Conservation (phyloP, 2,329 filamentous ascomycete genomes). For the Myotisia sp. region DNA sequence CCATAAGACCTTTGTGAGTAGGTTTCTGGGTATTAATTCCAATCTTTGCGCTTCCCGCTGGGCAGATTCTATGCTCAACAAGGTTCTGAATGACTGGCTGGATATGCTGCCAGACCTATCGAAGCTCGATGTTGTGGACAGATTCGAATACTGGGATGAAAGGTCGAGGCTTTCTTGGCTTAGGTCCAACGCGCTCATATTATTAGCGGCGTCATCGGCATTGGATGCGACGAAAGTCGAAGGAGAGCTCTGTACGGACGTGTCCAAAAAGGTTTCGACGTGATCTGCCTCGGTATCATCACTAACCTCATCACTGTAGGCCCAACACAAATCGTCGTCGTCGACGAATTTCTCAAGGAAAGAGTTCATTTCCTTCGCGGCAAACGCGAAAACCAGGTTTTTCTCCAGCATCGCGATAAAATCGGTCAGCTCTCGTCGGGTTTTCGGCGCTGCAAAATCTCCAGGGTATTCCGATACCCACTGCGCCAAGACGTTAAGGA, state of each 20-base stretch:
- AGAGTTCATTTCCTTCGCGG: constrained; percentile 71
- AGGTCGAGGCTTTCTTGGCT: constrained; percentile 27
- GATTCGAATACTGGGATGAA: constrained; percentile 25
- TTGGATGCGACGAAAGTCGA: constrained; percentile 20
- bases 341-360: constrained; percentile 62
- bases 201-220: constrained; percentile 23
- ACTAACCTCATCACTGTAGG: constrained; percentile 65
- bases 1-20: constrained; percentile 74
- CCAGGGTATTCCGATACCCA: constrained; percentile 87
- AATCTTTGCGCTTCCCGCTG: constrained; percentile 62
- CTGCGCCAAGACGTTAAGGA: constrained; percentile 68
- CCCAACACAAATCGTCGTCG: constrained; percentile 89
- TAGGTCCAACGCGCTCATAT: constrained; percentile 27
- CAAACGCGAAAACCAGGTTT: constrained; percentile 68
- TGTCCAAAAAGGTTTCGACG: constrained; percentile 28
- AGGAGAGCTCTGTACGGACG: constrained; percentile 29
- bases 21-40: constrained; percentile 52
- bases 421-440: constrained; percentile 54
- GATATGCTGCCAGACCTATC: constrained; percentile 27
- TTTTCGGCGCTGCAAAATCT: constrained; percentile 71
- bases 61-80: constrained; percentile 49
- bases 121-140: constrained; percentile 27
- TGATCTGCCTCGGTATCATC: constrained; percentile 30
- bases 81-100: constrained; percentile 29
- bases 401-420: constrained; percentile 63